phyloP scores from a whole-genome alignment of 257 asterid genomes.

The Nicotiana tabacum region DNA sequence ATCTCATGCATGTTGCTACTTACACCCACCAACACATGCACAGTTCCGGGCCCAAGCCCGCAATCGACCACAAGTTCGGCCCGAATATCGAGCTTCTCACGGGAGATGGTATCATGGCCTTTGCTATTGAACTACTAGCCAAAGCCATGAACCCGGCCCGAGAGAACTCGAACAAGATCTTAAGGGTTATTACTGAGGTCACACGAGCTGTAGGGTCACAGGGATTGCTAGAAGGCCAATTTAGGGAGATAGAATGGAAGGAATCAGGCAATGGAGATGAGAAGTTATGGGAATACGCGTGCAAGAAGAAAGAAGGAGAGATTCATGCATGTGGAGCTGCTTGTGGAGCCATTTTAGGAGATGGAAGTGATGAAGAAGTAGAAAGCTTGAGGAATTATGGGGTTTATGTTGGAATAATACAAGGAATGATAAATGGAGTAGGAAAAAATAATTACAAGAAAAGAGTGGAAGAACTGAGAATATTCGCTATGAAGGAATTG shows the following conservation, averaged over 20 bases:
- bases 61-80: slow-evolving; percentile 23
- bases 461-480: slow-evolving; percentile 28
- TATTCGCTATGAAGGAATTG: slow-evolving; percentile 46
- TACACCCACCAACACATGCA: slow-evolving; percentile 50
- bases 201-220: slow-evolving; percentile 45
- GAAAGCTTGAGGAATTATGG: slow-evolving; percentile 53
- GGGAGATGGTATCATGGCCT: slow-evolving; percentile 50
- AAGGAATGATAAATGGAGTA: slow-evolving; percentile 30
- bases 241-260: slow-evolving; percentile 12
- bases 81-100: slow-evolving; percentile 67
- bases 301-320: slow-evolving; percentile 51
- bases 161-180: slow-evolving; percentile 23
- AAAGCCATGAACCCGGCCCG: slow-evolving; percentile 25
- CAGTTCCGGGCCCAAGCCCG: not conserved
- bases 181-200: slow-evolving; percentile 49
- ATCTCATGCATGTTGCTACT: slow-evolving; percentile 57
- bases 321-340: slow-evolving; percentile 67
- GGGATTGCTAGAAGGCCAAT: slow-evolving; percentile 49
- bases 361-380: slow-evolving; percentile 50
- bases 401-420: slow-evolving; percentile 41
- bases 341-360: slow-evolving; percentile 79
- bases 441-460: slow-evolving; percentile 20
- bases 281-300: slow-evolving; percentile 24
- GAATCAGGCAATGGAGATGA: not conserved
- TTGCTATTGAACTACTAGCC: slow-evolving; percentile 55